Percentiles rank a stretch among this genome's conserved stretches.
These are phyloP conservation scores for Bryopsis sp. DNA, from an alignment of 139 green algal species.

Conservation along the genomic window DNA sequence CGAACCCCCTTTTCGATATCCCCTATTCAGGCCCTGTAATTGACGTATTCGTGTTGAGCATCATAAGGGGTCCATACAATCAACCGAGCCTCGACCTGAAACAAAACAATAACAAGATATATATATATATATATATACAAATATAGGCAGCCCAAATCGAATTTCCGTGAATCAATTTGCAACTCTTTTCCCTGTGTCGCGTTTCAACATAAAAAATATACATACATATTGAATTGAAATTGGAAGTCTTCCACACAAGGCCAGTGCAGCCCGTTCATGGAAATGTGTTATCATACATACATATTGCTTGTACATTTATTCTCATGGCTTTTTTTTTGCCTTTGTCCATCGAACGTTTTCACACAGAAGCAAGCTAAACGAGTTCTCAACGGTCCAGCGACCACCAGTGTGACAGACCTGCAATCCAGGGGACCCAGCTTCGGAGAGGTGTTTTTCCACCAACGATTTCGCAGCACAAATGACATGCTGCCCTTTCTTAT, in stretches of 20 bases:
- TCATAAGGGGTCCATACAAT: slow-evolving; percentile 15
- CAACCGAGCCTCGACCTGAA: neutral
- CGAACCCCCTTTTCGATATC: too few relatives aligned
- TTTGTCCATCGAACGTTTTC: too few relatives aligned
- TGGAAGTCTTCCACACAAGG: neutral
- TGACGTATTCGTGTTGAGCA: neutral
- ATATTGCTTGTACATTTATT: too few relatives aligned
- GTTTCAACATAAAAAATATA: neutral
- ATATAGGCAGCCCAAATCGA: slow-evolving; percentile 3
- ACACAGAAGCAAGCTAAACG: neutral
- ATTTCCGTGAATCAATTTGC: neutral
- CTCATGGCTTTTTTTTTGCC: too few relatives aligned
- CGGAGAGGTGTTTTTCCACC: slow-evolving; percentile 30
- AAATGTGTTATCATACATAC: too few relatives aligned
- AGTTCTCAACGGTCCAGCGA: neutral
- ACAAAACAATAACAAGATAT: slow-evolving; percentile 10
- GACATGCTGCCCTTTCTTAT: slow-evolving; percentile 74
- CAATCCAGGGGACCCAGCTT: slow-evolving; percentile 11
- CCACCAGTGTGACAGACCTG: slow-evolving; percentile 3
- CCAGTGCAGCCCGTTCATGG: too few relatives aligned
- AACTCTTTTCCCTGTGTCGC: neutral
- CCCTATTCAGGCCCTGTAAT: neutral
- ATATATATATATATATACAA: neutral
- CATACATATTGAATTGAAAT: neutral
- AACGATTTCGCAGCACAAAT: slow-evolving; percentile 51